These are phyloP conservation scores for Neopestalotiopsis rosae DNA, from an alignment of 2,329 filamentous ascomycete genomes.

Conservation along the genomic window DNA sequence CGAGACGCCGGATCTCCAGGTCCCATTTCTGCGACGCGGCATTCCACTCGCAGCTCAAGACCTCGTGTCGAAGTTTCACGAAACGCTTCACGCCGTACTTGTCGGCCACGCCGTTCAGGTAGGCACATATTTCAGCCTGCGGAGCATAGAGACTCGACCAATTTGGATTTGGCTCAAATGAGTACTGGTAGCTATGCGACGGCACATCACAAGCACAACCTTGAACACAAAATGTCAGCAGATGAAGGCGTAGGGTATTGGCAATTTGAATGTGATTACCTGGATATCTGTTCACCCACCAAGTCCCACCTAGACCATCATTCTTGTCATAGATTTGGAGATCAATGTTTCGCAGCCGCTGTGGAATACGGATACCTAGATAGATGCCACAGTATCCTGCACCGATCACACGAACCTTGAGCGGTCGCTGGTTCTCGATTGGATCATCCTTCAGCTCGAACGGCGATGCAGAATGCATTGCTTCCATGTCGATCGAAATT, in stretches of 20 bases:
- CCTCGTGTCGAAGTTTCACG: constrained; percentile 48
- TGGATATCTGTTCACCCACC: constrained; percentile 44
- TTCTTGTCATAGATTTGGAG: constrained; percentile 40
- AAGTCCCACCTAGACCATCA: constrained; percentile 42
- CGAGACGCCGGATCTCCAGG: constrained; percentile 38
- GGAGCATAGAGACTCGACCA: constrained; percentile 59
- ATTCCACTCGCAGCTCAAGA: constrained; percentile 48
- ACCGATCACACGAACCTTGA: constrained; percentile 42
- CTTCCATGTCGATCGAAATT: not conserved
- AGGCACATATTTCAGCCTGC: constrained; percentile 52
- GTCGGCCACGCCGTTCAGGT: constrained; percentile 52
- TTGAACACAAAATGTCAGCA: constrained; percentile 12
- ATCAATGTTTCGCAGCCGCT: constrained; percentile 39
- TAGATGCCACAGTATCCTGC: constrained; percentile 43
- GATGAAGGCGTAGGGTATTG: not conserved
- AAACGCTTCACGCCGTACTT: constrained; percentile 52
- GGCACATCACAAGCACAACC: constrained; percentile 40
- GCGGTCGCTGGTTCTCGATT: constrained; percentile 35
- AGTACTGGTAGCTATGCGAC: constrained; percentile 60
- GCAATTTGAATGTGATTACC: constrained; percentile 25
- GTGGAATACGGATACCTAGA: constrained; percentile 39
- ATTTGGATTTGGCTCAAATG: constrained; percentile 59
- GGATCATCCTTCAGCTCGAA: constrained; percentile 33
- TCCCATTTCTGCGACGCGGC: constrained; percentile 45
- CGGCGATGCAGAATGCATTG: not conserved